Conservation (phyloP, 345 rosid genomes). For the Mangifera indica region DNA sequence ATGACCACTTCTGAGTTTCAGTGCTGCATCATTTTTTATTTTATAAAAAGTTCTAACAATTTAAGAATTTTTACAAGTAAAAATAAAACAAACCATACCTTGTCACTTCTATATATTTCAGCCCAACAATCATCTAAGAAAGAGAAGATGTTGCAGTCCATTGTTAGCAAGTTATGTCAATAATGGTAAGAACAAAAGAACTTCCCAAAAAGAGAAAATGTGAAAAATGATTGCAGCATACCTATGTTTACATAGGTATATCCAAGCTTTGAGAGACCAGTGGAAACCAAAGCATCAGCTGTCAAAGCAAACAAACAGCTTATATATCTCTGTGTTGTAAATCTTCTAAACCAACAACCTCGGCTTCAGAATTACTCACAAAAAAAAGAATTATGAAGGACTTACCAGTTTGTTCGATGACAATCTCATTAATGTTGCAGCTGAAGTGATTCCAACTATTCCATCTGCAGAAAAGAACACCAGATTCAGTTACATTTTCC, state of each 20-base stretch:
- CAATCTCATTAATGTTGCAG: conserved; percentile 63
- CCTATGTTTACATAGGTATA: conserved; percentile 85
- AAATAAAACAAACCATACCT: conserved; percentile 37
- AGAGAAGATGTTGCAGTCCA: conserved; percentile 13
- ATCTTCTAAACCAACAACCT: background rate
- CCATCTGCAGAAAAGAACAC: background rate
- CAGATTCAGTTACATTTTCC: background rate
- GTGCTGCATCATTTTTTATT: background rate
- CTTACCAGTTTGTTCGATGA: conserved; percentile 74
- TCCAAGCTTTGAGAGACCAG: conserved; percentile 80
- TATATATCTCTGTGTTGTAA: background rate
- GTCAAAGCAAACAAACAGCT: conserved; percentile 20
- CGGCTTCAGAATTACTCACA: background rate
- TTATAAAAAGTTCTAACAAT: background rate
- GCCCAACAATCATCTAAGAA: conserved; percentile 94
- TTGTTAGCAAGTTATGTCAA: conserved; percentile 15
- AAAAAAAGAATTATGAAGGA: background rate
- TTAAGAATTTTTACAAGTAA: background rate
- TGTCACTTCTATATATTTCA: conserved; percentile 61
- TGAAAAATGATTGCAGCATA: conserved; percentile 14
- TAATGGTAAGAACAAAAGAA: background rate
- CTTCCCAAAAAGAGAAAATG: background rate
- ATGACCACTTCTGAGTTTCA: conserved; percentile 1
- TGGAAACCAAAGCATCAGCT: conserved; percentile 81
- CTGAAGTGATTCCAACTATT: conserved; percentile 93